Evolutionary conservation across 768 basidiomycete genomes (phyloP).

Genomic region (Auricularia sp.): DNA sequence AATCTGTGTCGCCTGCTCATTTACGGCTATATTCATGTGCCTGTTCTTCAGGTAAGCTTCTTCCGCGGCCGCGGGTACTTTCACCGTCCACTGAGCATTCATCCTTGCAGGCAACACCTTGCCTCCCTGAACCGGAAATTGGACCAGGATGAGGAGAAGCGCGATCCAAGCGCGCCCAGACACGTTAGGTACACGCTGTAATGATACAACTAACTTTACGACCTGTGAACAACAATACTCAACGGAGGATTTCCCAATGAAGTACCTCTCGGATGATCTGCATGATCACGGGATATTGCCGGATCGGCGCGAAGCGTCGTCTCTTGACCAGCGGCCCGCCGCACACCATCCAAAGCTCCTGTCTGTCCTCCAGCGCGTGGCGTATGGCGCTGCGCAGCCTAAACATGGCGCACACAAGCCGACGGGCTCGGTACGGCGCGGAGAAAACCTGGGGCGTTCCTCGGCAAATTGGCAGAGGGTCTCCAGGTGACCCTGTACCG

Average conservation of each 20-base stretch:
- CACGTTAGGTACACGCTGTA: neutral
- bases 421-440: neutral
- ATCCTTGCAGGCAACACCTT: conserved; percentile 22
- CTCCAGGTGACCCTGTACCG: neutral
- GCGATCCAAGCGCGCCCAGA: neutral
- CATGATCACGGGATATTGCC: neutral
- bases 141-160: conserved; percentile 29
- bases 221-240: neutral
- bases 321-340: too few species aligned
- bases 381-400: too few species aligned
- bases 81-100: neutral
- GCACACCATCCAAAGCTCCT: too few species aligned
- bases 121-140: conserved; percentile 29
- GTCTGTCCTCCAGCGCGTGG: too few species aligned
- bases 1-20: conserved; percentile 53
- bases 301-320: neutral
- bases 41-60: conserved; percentile 31
- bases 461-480: neutral
- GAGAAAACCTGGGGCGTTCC: neutral
- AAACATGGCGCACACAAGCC: neutral
- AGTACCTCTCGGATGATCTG: neutral
- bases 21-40: conserved; percentile 36
- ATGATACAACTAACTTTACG: neutral
- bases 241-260: neutral
- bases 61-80: neutral